Base-by-base conservation (phyloP, 1,284 basidiomycete species). In the Mycena citricolor region DNA sequence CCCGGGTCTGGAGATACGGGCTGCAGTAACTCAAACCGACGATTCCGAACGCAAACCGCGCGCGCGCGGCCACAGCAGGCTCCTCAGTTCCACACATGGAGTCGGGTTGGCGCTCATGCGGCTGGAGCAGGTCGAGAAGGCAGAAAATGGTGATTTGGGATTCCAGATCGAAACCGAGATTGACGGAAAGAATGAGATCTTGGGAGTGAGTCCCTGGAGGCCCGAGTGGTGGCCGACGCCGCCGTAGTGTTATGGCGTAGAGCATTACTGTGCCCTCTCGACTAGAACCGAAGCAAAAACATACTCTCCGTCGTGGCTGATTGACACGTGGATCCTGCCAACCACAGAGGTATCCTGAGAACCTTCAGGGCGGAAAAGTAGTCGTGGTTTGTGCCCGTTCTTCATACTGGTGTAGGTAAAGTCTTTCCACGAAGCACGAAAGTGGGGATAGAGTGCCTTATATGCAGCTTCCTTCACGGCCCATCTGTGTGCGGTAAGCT, bases 401-500 rank as follows among this genome's bases (percentile, higher is more conserved):
- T 41, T 47, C 16, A 71, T 57, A 23, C 68, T 57, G 39, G 57
- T 61, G 47, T 79, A 83, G 2, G 77, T 77, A 40, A 94, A 64
- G 24, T 91, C 80, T 58, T 89, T 86, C 90, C 90, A 94, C 2
- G 76, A 78, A n/a, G 86, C 77, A 16, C 62, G 67, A 30, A 74
- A 58, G 19, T 56, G 49, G 2, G 87, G 83, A 56, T 82, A 90
- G 43, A 93, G 59, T 0, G 93, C 90, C 62, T 97, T 95, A 70
- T 93, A 94, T 0, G 86, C 82, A 0, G 93, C 90, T 67, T 95
- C 93, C 60, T 97, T 97, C 25, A 87, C 72, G 33, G 83, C 77
- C 88, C 88, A 93, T 24, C 89, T 92, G 46, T 23, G 28, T 13
- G 35, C 20, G 24, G 14, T 6, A 32, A n/a, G 30, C 13, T n/a